Evolutionary conservation across 805 yeast genomes (phyloP).

Genomic region (Metschnikowia bowlesiae): DNA sequence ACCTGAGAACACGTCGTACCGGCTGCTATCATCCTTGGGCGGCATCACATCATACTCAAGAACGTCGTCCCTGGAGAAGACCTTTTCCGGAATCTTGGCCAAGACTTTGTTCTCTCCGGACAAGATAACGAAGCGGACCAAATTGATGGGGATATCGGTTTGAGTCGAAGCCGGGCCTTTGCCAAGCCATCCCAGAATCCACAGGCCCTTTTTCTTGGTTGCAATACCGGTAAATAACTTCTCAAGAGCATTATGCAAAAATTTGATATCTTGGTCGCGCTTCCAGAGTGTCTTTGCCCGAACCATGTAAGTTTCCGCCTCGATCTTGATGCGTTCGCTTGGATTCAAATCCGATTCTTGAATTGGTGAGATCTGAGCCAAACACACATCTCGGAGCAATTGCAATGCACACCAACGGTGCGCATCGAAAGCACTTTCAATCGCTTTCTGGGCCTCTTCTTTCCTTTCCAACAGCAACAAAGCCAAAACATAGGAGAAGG

Average conservation of each 20-base stretch:
- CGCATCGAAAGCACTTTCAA: slow-evolving; percentile 46
- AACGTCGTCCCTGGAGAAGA: slow-evolving; percentile 60
- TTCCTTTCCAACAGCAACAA: slow-evolving; percentile 39
- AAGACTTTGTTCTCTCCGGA: slow-evolving; percentile 68
- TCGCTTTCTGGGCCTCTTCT: slow-evolving; percentile 43
- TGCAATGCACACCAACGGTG: slow-evolving; percentile 57
- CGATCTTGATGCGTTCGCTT: slow-evolving; percentile 32
- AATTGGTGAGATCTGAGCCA: slow-evolving; percentile 13
- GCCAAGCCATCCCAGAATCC: slow-evolving; percentile 14
- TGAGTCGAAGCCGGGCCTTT: neutral
- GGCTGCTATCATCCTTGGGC: slow-evolving; percentile 38
- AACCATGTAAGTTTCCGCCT: slow-evolving; percentile 54
- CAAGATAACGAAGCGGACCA: slow-evolving; percentile 62
- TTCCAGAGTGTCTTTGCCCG: slow-evolving; percentile 56
- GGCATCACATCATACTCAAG: slow-evolving; percentile 73
- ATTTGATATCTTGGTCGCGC: slow-evolving; percentile 41
- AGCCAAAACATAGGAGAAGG: slow-evolving; percentile 65
- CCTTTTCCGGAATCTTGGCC: slow-evolving; percentile 59
- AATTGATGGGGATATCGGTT: slow-evolving; percentile 50
- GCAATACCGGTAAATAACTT: slow-evolving; percentile 13
- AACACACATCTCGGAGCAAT: slow-evolving; percentile 47
- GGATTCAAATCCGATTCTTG: slow-evolving; percentile 10
- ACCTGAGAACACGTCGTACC: slow-evolving; percentile 39
- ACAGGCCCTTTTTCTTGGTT: slow-evolving; percentile 2
- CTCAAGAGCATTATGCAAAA: slow-evolving; percentile 43